These are phyloP conservation scores for Tuber melanosporum DNA, from an alignment of 495 filamentous ascomycete genomes.

Conservation along the genomic window DNA sequence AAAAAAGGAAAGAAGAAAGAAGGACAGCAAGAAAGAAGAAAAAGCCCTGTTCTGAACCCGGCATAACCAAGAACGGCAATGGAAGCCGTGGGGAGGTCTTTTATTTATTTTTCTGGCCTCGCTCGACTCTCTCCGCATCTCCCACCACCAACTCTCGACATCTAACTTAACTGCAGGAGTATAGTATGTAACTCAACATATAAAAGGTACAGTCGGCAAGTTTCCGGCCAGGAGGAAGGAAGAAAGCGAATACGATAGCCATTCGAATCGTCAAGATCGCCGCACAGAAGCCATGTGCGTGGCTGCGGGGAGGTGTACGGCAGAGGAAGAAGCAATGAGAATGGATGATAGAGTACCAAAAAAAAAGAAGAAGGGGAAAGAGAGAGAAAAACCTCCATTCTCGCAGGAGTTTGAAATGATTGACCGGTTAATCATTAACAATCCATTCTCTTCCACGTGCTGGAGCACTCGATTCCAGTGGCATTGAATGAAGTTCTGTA, in stretches of 20 bases:
- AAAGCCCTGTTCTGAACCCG: constrained; percentile 25
- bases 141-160: not conserved
- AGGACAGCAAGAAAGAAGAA: too few relatives aligned
- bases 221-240: not conserved
- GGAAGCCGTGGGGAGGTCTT: constrained; percentile 23
- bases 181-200: not conserved
- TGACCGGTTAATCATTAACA: not conserved
- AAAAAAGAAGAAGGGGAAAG: not conserved
- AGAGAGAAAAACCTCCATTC: not conserved
- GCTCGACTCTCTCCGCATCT: not conserved
- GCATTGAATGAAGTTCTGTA: not conserved
- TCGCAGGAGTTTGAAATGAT: not conserved
- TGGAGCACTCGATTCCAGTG: not conserved
- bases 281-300: constrained; percentile 2
- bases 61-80: constrained; percentile 21
- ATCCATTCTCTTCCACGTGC: not conserved
- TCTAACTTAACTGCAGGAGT: not conserved
- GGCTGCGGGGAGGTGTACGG: not conserved
- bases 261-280: constrained; percentile 1
- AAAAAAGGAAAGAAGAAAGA: constrained; percentile 17
- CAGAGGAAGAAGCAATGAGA: not conserved
- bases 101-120: not conserved
- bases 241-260: constrained; percentile 1
- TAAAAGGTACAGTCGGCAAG: not conserved
- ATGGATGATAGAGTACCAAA: not conserved